A percentile compares a stretch with the other conserved stretches of the same genome.
These are phyloP conservation scores for Musa balbisiana DNA, from an alignment of 202 grass and related monocot species.

Conservation along the genomic window DNA sequence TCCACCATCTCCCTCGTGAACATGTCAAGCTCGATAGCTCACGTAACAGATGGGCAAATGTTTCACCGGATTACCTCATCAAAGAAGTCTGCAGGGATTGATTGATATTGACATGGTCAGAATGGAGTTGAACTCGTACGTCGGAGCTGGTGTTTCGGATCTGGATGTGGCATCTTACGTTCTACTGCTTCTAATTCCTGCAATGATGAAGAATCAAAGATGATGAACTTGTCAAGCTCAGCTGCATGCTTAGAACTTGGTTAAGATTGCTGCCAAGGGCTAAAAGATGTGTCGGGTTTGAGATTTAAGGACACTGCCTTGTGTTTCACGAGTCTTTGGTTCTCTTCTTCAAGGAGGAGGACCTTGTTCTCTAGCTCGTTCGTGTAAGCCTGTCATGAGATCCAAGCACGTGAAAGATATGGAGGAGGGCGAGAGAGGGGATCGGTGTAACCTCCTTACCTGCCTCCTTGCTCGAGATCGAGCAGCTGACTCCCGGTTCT, in stretches of 20 bases:
- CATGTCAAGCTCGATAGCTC: too few relatives aligned
- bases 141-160: constrained; percentile 1
- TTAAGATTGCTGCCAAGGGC: not conserved
- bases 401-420: too few relatives aligned
- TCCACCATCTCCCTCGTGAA: too few relatives aligned
- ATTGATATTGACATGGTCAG: not conserved
- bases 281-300: not conserved
- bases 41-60: too few relatives aligned
- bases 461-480: constrained; percentile 80
- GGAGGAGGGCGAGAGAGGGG: too few relatives aligned
- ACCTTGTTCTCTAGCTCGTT: constrained; percentile 93
- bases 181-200: not conserved
- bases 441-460: constrained; percentile 15
- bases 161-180: not conserved
- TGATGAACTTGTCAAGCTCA: not conserved
- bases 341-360: constrained; percentile 69
- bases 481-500: constrained; percentile 83
- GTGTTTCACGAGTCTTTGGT: constrained; percentile 40
- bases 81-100: too few relatives aligned
- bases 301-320: constrained; percentile 29
- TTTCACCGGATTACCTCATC: too few relatives aligned
- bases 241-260: not conserved
- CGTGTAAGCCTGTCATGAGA: constrained; percentile 52
- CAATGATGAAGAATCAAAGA: not conserved
- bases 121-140: not conserved